These are phyloP conservation scores for Bassia scoparia DNA, from an alignment of 148 eudicot genomes.

Conservation along the genomic window DNA sequence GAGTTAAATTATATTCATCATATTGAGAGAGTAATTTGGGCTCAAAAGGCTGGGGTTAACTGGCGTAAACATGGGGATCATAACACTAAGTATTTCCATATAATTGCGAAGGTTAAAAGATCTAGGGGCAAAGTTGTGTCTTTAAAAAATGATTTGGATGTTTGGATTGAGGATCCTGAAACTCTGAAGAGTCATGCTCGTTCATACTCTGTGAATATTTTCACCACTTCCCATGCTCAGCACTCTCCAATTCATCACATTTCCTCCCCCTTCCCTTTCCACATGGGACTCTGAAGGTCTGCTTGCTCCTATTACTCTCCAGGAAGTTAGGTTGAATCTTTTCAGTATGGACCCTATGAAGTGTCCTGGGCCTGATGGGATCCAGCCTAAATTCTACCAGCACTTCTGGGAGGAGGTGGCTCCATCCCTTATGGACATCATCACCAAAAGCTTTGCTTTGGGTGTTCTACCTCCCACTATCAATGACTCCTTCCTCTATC, in stretches of 20 bases:
- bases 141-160: not conserved
- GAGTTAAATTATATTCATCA: not conserved
- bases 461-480: not conserved
- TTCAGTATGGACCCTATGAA: not conserved
- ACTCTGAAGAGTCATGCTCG: too few relatives aligned
- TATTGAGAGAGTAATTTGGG: not conserved
- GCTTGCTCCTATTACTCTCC: too few relatives aligned
- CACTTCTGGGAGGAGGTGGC: not conserved
- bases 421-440: not conserved
- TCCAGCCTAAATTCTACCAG: not conserved
- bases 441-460: fast-evolving
- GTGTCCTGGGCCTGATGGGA: not conserved
- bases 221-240: too few relatives aligned
- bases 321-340: not conserved
- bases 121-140: not conserved
- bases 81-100: not conserved
- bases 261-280: not conserved
- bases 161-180: not conserved
- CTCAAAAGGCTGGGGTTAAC: not conserved
- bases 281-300: not conserved
- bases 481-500: not conserved
- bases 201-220: too few relatives aligned
- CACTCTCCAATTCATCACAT: fast-evolving
- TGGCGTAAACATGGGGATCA: not conserved
- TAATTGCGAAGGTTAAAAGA: not conserved